phyloP scores from a whole-genome alignment of 2,329 filamentous ascomycete species.

The Sporothrix dimorphospora region DNA sequence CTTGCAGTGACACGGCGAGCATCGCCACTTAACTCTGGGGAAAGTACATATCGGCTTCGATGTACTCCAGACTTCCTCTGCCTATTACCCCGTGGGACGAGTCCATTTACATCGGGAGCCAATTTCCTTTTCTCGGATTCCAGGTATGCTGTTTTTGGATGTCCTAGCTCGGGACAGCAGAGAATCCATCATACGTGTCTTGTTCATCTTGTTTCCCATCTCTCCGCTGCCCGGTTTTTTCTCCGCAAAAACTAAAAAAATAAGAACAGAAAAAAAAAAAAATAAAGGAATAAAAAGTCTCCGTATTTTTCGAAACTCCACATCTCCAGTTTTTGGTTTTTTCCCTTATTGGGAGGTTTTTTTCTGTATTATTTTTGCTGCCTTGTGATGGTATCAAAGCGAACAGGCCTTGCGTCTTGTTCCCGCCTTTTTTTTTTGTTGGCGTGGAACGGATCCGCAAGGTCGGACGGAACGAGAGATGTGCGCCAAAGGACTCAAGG shows the following conservation, averaged over 20 bases:
- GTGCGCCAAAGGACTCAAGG: background rate
- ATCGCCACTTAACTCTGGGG: background rate
- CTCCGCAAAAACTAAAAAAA: background rate
- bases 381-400: conserved; percentile 19
- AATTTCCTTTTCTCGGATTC: background rate
- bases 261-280: too few species aligned
- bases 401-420: background rate
- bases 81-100: background rate
- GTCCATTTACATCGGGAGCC: background rate
- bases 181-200: background rate
- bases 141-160: background rate
- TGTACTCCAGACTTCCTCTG: background rate
- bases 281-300: background rate
- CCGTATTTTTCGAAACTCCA: background rate
- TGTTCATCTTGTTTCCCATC: background rate
- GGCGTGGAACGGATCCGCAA: conserved; percentile 26
- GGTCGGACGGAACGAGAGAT: conserved; percentile 25
- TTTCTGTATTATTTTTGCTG: background rate
- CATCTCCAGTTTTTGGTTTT: background rate
- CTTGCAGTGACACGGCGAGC: background rate
- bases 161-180: background rate
- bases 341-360: background rate
- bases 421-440: conserved; percentile 11
- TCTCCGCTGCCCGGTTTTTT: background rate
- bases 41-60: background rate